Evolutionary conservation across 1,139 yeast species (phyloP).

Genomic region (Geotrichum citri-aurantii): DNA sequence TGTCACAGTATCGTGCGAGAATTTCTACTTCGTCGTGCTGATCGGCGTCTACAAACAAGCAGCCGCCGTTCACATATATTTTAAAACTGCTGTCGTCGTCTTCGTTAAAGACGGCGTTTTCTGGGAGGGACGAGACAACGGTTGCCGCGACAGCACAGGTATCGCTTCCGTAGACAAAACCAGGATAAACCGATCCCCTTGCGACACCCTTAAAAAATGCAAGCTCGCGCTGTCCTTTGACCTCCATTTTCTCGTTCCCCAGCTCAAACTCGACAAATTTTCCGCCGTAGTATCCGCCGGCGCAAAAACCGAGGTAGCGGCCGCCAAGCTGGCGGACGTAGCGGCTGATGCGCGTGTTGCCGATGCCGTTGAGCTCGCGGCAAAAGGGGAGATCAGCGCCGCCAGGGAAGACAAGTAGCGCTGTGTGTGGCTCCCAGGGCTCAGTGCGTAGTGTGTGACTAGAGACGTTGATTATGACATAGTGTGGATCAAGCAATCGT

Average conservation of each 20-base stretch:
- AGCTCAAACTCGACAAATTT: slow-evolving; percentile 74
- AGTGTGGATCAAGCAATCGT: slow-evolving; percentile 72
- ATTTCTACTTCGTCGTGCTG: slow-evolving; percentile 50
- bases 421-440: slow-evolving; percentile 83
- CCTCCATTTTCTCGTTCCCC: slow-evolving; percentile 65
- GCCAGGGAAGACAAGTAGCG: slow-evolving; percentile 84
- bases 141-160: slow-evolving; percentile 62
- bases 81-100: slow-evolving; percentile 24
- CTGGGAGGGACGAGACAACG: slow-evolving; percentile 27
- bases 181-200: slow-evolving; percentile 74
- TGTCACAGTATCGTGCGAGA: slow-evolving; percentile 57
- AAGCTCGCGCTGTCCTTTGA: slow-evolving; percentile 77
- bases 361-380: slow-evolving; percentile 59
- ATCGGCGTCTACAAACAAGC: slow-evolving; percentile 71
- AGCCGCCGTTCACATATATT: slow-evolving; percentile 81
- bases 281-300: slow-evolving; percentile 90
- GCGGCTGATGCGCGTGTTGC: slow-evolving; percentile 53
- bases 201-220: slow-evolving; percentile 75
- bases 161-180: slow-evolving; percentile 74
- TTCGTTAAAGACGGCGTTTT: slow-evolving; percentile 32
- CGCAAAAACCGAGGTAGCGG: slow-evolving; percentile 77
- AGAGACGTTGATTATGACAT: slow-evolving; percentile 73
- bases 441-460: slow-evolving; percentile 62
- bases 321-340: slow-evolving; percentile 74
- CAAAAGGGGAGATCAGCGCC: slow-evolving; percentile 94